phyloP scores from a whole-genome alignment of 805 yeast species.

The Clavispora vitiphila region DNA sequence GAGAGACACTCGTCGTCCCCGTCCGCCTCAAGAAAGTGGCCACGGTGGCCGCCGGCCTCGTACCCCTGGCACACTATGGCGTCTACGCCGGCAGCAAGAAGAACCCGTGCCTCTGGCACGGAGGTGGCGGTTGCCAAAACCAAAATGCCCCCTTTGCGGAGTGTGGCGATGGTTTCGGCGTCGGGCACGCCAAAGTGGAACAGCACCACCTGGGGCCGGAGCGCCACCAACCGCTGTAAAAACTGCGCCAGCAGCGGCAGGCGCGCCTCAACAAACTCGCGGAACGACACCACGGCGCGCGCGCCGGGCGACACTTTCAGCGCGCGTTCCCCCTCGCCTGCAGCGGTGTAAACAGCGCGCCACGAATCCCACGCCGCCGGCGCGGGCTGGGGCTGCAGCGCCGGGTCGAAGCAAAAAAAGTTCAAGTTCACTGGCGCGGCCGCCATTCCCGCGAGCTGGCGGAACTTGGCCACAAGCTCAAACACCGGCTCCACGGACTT shows the following conservation, averaged over 20 bases:
- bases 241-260: conserved; percentile 14
- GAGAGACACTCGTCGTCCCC: conserved; percentile 29
- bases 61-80: conserved; percentile 52
- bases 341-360: conserved; percentile 13
- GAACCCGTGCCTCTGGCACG: conserved; percentile 34
- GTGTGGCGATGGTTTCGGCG: conserved; percentile 19
- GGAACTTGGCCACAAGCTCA: conserved; percentile 12
- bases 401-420: conserved; percentile 41
- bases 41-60: conserved; percentile 67
- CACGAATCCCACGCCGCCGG: conserved; percentile 19
- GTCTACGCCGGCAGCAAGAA: conserved; percentile 33
- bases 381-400: conserved; percentile 11
- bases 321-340: neutral
- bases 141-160: conserved; percentile 34
- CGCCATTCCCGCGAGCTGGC: conserved; percentile 6
- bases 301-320: neutral
- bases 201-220: conserved; percentile 42
- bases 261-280: conserved; percentile 21
- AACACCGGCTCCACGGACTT: conserved; percentile 15
- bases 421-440: conserved; percentile 36
- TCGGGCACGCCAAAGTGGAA: conserved; percentile 52
- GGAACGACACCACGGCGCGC: conserved; percentile 25
- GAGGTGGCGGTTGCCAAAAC: conserved; percentile 47
- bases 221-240: conserved; percentile 12
- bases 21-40: conserved; percentile 32